A percentile compares a stretch with the other conserved stretches of the same genome.
phyloP scores from a whole-genome alignment of 495 filamentous ascomycete genomes.

The Xylaria sp. region DNA sequence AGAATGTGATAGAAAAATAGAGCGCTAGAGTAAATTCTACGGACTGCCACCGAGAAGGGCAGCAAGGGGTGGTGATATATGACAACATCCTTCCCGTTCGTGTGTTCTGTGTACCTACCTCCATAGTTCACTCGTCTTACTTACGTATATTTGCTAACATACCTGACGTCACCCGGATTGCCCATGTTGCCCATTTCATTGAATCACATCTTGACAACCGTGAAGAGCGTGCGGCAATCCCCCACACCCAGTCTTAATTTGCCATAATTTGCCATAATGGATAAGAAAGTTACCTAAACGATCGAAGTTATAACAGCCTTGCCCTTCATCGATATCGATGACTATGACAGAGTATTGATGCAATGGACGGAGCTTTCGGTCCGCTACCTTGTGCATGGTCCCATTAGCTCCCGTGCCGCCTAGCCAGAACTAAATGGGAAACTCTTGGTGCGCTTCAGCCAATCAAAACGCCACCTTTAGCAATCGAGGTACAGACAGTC shows the following conservation, averaged over 20 bases:
- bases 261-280: not conserved
- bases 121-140: not conserved
- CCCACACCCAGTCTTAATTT: not conserved
- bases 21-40: not conserved
- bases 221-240: not conserved
- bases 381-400: not conserved
- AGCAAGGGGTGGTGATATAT: not conserved
- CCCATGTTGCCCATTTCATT: not conserved
- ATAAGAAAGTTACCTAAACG: not conserved
- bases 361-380: not conserved
- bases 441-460: not conserved
- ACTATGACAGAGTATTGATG: conserved; percentile 12
- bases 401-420: not conserved
- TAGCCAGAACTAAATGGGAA: not conserved
- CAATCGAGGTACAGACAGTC: not conserved
- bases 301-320: not conserved
- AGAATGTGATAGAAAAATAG: not conserved
- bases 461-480: conserved; percentile 4
- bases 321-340: conserved; percentile 10
- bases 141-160: not conserved
- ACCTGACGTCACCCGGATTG: not conserved
- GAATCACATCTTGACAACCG: not conserved
- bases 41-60: not conserved
- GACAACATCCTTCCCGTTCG: not conserved
- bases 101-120: not conserved